These are phyloP conservation scores for Termitomyces bulborhizus DNA, from an alignment of 768 basidiomycete species.

Conservation along the genomic window DNA sequence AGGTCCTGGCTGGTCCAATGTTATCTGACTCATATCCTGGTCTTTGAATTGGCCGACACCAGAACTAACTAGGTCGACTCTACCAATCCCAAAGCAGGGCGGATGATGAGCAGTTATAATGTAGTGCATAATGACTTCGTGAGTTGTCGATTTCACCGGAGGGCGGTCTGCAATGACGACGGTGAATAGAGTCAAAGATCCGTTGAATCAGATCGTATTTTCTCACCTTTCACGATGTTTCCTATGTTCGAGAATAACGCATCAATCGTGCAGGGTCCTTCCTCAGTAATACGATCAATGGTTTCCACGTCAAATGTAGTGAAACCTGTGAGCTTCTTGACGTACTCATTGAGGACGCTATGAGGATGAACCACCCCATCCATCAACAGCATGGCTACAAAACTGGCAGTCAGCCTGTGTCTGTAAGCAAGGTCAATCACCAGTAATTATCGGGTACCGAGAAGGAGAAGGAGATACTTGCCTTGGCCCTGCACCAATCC, in stretches of 20 bases:
- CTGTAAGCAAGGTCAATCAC: background rate
- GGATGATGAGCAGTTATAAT: no score
- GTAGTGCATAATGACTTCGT: no score
- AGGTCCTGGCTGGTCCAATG: no score
- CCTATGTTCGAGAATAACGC: background rate
- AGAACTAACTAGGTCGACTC: no score
- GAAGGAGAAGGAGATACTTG: background rate
- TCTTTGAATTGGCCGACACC: no score
- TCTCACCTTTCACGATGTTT: background rate
- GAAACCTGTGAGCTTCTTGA: background rate
- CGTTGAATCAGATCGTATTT: no score
- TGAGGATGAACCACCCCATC: background rate
- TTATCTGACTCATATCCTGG: no score
- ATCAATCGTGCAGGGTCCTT: background rate
- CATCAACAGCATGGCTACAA: background rate
- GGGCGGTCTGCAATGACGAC: rapidly evolving
- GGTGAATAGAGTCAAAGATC: no score
- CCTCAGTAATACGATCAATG: background rate
- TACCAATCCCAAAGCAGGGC: no score
- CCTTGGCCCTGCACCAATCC: background rate
- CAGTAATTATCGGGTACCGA: background rate
- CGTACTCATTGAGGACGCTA: background rate
- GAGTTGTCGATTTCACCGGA: no score
- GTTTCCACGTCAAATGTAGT: background rate
- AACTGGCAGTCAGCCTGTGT: no score